Evolutionary conservation across 306 rosid species (phyloP), one percentile per base, ranked within the genome.

Genomic region (Elaeagnus macrophylla): DNA sequence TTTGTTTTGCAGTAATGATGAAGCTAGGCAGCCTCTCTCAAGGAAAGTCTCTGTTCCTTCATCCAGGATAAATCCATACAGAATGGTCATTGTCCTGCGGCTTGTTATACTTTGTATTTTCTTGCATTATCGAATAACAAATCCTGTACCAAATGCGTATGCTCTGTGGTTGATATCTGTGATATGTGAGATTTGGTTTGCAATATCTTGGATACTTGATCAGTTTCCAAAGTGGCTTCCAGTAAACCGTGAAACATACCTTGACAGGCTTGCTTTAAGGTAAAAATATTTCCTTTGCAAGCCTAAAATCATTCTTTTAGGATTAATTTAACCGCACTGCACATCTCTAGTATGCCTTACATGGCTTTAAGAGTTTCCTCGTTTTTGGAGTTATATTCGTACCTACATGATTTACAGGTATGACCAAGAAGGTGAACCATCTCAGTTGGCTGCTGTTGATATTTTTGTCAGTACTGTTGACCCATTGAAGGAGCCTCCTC

Each of bases 181-280:
- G 67, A 86, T 91, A 56, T 91, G 97, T 71, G 97, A 91, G 85
- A 82, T 91, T 67, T 91, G 97, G 97, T 91, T 91, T 56, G 96
- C 97, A 40, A 67, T 91, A 0, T 91, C 97, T 47, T 91, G 97
- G 97, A 86, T 91, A 61, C 76, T 91, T 54, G 97, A 91, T 91
- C 97, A 91, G 75, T 84, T 91, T 61, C 97, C 94, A 0, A 91
- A 91, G 79, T 91, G 97, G 97, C 79, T 86, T 36, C 96, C 97
- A 12, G 89, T 91, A 11, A 91, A 91, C 75, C 97, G 97, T 14
- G 94, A 91, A 67, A 91, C 97, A 49, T 91, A 91, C 77, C 91
- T 91, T 7, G 96, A 91, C 63, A 79, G 97, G 71, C 94, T 91
- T 60, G 77, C 96, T 14, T 66, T 86, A 67, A 86, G 97, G 95